These are phyloP conservation scores for Fusarium nodosum DNA, from an alignment of 2,329 filamentous ascomycete species.

Conservation along the genomic window DNA sequence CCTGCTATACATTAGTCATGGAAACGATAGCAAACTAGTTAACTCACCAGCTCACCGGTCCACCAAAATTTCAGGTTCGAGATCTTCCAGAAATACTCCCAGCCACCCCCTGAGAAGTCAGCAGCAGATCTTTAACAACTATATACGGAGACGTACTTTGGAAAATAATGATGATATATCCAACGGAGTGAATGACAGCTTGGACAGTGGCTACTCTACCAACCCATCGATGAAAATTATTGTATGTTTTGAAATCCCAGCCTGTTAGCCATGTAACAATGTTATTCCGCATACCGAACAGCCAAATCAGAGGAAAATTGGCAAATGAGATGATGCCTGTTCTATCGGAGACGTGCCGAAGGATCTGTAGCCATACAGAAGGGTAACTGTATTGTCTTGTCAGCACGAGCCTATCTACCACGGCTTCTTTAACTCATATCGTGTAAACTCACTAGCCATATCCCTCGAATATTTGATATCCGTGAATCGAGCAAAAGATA, in stretches of 20 bases:
- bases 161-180: slow-evolving; percentile 63
- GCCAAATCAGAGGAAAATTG: slow-evolving; percentile 74
- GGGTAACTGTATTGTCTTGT: slow-evolving; percentile 51
- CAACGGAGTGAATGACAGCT: slow-evolving; percentile 72
- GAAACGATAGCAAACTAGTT: rapidly evolving
- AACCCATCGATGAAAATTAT: slow-evolving; percentile 76
- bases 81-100: slow-evolving; percentile 51
- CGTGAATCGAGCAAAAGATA: slow-evolving; percentile 9
- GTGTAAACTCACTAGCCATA: slow-evolving; percentile 21
- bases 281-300: slow-evolving; percentile 77
- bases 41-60: slow-evolving; percentile 61
- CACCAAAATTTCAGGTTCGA: slow-evolving; percentile 63
- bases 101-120: slow-evolving; percentile 54
- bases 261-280: slow-evolving; percentile 75
- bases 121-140: slow-evolving; percentile 48
- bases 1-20: slow-evolving; percentile 45
- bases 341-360: slow-evolving; percentile 72
- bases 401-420: background rate
- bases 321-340: slow-evolving; percentile 74
- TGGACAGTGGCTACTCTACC: slow-evolving; percentile 73
- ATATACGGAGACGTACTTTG: background rate
- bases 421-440: rapidly evolving
- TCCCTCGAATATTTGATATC: slow-evolving; percentile 22
- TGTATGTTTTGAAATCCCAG: slow-evolving; percentile 78
- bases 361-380: slow-evolving; percentile 52